A percentile compares a stretch with the other conserved stretches of the same genome.
Conservation (phyloP, 2,329 filamentous ascomycete species). For the Arachnomyces sp. region DNA sequence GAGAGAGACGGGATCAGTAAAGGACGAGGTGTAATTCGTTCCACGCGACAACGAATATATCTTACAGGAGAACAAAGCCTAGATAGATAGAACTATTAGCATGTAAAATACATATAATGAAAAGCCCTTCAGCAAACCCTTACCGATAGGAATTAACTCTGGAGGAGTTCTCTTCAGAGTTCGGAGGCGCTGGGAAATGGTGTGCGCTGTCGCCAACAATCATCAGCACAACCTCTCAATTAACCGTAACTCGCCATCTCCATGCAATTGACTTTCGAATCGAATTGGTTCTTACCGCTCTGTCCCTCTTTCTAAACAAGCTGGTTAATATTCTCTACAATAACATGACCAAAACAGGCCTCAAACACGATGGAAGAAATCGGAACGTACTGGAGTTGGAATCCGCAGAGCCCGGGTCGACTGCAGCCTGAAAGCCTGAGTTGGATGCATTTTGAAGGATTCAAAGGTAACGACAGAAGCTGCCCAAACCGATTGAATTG, state of each 20-base stretch:
- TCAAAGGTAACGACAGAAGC: background rate
- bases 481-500: too few species aligned
- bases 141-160: conserved; percentile 92
- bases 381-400: conserved; percentile 61
- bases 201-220: conserved; percentile 62
- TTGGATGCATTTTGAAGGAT: conserved; percentile 54
- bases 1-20: conserved; percentile 14
- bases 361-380: conserved; percentile 14
- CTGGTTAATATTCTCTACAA: conserved; percentile 33
- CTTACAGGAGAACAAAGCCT: conserved; percentile 84
- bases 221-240: conserved; percentile 17
- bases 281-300: conserved; percentile 43
- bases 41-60: conserved; percentile 12
- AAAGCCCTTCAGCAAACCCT: conserved; percentile 22
- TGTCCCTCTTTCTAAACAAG: conserved; percentile 54
- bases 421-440: conserved; percentile 58
- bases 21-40: conserved; percentile 12
- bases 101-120: conserved; percentile 16
- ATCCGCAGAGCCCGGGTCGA: conserved; percentile 39
- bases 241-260: background rate
- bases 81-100: conserved; percentile 19
- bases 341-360: background rate
- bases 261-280: conserved; percentile 7
- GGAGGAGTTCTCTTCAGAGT: conserved; percentile 82
- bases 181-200: conserved; percentile 89